Evolutionary conservation across 139 green algal species (phyloP).

Genomic region (Marvania coccoides): DNA sequence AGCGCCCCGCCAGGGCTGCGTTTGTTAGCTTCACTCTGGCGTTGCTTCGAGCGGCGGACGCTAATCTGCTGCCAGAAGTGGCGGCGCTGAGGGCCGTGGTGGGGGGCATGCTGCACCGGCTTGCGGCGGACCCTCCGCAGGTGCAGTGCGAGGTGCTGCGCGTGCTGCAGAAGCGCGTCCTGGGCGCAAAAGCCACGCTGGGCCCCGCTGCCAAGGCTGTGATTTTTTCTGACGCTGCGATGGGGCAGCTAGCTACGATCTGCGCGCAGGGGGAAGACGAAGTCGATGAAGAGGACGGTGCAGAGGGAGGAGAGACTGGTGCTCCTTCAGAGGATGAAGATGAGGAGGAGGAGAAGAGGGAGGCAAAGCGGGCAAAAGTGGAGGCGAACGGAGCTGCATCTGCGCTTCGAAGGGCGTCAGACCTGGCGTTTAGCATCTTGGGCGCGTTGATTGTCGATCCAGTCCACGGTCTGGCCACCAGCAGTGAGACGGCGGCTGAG

Average conservation of each 20-base stretch:
- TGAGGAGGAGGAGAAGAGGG: not conserved
- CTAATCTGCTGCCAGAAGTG: conserved; percentile 24
- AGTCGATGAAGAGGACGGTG: conserved; percentile 4
- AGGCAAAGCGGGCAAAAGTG: not conserved
- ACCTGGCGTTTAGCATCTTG: not conserved
- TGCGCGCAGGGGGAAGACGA: not conserved
- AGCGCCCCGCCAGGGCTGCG: conserved; percentile 37
- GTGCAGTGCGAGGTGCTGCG: conserved; percentile 21
- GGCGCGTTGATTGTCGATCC: conserved; percentile 7
- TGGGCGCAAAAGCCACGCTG: conserved; percentile 13
- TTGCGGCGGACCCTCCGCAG: conserved; percentile 40
- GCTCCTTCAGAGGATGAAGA: too few species aligned
- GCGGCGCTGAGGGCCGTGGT: conserved; percentile 35
- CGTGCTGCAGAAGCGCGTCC: conserved; percentile 24
- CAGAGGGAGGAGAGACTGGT: too few species aligned
- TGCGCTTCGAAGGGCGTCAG: too few species aligned
- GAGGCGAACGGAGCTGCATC: too few species aligned
- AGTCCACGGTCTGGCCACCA: conserved; percentile 26
- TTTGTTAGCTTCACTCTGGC: conserved; percentile 40
- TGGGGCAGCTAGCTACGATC: conserved; percentile 24
- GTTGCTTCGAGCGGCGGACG: conserved; percentile 31
- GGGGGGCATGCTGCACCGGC: conserved; percentile 39
- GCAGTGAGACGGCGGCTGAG: not conserved
- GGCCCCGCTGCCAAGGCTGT: conserved; percentile 23
- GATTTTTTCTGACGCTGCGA: conserved; percentile 38